A percentile compares a stretch with the other conserved stretches of the same genome.
Evolutionary conservation across 1,139 yeast species (phyloP).

Genomic region (Debaryomycetaceae sp.): DNA sequence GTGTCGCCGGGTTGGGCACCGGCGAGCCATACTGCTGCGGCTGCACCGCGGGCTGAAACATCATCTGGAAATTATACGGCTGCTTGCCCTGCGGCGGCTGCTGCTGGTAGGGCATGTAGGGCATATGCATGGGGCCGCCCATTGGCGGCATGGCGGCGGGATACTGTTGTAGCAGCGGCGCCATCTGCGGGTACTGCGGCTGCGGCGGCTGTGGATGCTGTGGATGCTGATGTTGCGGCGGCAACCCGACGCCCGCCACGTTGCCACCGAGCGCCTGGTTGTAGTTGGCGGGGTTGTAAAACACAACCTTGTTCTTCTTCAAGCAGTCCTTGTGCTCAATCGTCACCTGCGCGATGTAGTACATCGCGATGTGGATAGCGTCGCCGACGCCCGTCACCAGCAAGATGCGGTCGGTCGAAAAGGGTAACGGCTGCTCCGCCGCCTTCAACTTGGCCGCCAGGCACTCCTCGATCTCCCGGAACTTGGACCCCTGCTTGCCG

Average conservation of each 20-base stretch:
- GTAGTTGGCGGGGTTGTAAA: conserved; percentile 61
- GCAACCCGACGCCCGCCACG: conserved; percentile 6
- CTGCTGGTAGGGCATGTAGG: conserved; percentile 8
- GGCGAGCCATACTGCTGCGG: conserved; percentile 30
- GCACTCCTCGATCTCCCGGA: conserved; percentile 77
- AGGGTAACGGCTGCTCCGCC: conserved; percentile 70
- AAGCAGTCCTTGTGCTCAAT: conserved; percentile 54
- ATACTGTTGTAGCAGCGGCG: conserved; percentile 10
- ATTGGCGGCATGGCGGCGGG: conserved; percentile 4
- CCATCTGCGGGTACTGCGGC: conserved; percentile 13
- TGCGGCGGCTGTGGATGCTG: conserved; percentile 11
- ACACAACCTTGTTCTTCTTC: conserved; percentile 49
- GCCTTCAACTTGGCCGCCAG: conserved; percentile 81
- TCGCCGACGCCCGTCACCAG: conserved; percentile 79
- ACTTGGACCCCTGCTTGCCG: conserved; percentile 72
- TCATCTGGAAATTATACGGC: conserved; percentile 27
- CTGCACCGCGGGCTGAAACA: conserved; percentile 40
- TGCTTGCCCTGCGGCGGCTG: conserved; percentile 10
- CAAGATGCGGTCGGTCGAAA: conserved; percentile 75
- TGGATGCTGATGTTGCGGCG: conserved; percentile 8
- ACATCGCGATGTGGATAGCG: conserved; percentile 81
- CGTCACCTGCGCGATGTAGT: conserved; percentile 65
- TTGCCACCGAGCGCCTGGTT: conserved; percentile 19
- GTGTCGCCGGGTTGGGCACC: conserved; percentile 13
- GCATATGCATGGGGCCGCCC: conserved; percentile 6